Percentiles rank a stretch among this genome's conserved stretches.
Conservation (phyloP, 352 stramenopile genomes). For the Phytophthora pini region DNA sequence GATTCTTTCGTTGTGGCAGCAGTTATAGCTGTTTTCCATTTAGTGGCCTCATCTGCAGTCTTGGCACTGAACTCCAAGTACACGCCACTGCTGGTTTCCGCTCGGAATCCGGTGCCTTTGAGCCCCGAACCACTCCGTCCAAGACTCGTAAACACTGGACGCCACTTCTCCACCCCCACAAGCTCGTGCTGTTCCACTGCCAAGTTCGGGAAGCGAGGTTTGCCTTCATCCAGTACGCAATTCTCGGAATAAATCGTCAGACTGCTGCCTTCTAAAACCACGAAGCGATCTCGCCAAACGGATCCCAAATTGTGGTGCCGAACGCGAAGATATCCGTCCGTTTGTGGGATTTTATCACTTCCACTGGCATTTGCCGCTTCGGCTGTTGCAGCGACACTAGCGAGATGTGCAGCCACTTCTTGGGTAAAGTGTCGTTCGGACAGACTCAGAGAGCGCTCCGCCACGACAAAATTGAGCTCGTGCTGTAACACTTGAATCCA, state of each 20-base stretch:
- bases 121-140: slow-evolving; percentile 15
- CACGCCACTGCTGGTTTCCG: slow-evolving; percentile 65
- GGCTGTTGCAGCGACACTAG: slow-evolving; percentile 12
- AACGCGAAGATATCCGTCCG: slow-evolving; percentile 52
- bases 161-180: slow-evolving; percentile 58
- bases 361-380: not conserved
- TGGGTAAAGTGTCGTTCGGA: slow-evolving; percentile 60
- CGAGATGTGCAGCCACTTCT: slow-evolving; percentile 52
- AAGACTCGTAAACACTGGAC: slow-evolving; percentile 41
- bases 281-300: slow-evolving; percentile 59
- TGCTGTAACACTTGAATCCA: slow-evolving; percentile 69
- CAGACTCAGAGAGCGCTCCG: slow-evolving; percentile 65
- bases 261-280: slow-evolving; percentile 43
- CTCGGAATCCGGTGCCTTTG: slow-evolving; percentile 53
- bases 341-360: not conserved
- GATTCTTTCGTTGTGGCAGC: slow-evolving; percentile 35
- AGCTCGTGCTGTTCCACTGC: slow-evolving; percentile 65
- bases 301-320: slow-evolving; percentile 56
- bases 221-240: slow-evolving; percentile 29
- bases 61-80: slow-evolving; percentile 63
- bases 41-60: slow-evolving; percentile 39
- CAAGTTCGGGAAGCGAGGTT: slow-evolving; percentile 3
- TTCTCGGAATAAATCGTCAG: slow-evolving; percentile 48
- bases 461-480: slow-evolving; percentile 65
- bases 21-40: slow-evolving; percentile 44